Evolutionary conservation across 1,139 yeast genomes (phyloP).

Genomic region (Debaryomyces subglobosus): DNA sequence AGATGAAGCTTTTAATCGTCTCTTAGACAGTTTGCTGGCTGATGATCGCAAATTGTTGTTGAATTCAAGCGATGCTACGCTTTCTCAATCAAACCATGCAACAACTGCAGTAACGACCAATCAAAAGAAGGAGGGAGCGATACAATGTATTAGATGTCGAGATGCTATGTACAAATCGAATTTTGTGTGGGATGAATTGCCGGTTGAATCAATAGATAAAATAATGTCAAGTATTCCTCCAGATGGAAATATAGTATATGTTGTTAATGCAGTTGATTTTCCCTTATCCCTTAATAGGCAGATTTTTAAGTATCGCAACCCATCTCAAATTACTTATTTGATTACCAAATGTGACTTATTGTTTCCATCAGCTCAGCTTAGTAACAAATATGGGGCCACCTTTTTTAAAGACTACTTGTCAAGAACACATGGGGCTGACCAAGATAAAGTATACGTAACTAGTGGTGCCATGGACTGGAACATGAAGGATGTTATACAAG

Average conservation of each 20-base stretch:
- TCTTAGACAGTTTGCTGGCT: conserved; percentile 18
- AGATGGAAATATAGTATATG: conserved; percentile 56
- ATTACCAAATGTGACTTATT: conserved; percentile 64
- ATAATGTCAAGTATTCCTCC: conserved; percentile 50
- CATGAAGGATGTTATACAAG: conserved; percentile 31
- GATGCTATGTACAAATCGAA: conserved; percentile 49
- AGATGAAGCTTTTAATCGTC: conserved; percentile 28
- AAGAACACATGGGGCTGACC: conserved; percentile 42
- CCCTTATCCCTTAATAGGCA: conserved; percentile 59
- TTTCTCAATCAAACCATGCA: background rate
- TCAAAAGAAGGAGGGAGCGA: conserved; percentile 12
- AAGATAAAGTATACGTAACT: conserved; percentile 49
- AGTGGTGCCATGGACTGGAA: conserved; percentile 61
- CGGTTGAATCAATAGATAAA: conserved; percentile 34
- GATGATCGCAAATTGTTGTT: conserved; percentile 33
- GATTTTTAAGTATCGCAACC: conserved; percentile 37
- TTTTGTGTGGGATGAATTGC: conserved; percentile 38
- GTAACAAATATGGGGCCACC: conserved; percentile 40
- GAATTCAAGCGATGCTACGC: conserved; percentile 17
- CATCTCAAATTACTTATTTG: conserved; percentile 48
- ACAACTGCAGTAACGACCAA: background rate
- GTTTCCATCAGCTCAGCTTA: conserved; percentile 34
- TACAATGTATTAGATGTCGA: conserved; percentile 59
- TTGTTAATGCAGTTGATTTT: conserved; percentile 68
- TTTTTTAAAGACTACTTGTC: conserved; percentile 50